Base-by-base conservation (phyloP, 1,139 yeast species). In the Yamadazyma friedrichii region DNA sequence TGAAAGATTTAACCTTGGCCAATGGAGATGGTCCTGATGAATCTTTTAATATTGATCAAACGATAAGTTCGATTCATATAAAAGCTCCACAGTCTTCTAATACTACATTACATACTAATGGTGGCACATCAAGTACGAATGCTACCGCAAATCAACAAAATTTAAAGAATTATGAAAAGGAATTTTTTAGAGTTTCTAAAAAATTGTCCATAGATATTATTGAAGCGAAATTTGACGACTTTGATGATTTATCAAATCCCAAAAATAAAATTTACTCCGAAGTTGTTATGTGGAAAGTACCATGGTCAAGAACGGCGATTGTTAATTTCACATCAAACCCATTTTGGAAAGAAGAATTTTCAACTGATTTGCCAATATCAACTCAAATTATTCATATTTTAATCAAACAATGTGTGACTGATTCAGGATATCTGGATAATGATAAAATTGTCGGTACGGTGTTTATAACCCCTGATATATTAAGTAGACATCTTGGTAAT, bases 311-410 rank as follows among this genome's bases (percentile, higher is more conserved):
- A 51, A 83, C 91, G 0, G 82, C 88, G 0, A 62, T 74, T 15
- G 86, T 83, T 0, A 61, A 66, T 30, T 67, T 70, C 42, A 60
- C 75, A 0, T 52, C 58, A 9, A 70, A 74, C 43, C 86, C 88
- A 3, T 85, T 85, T 55, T 85, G 91, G 87, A 81, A 85, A 55
- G 91, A 85, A 53, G 75, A 70, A 35, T 80, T 82, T 52, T 62
- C 73, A 2, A 62, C 86, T 9, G 78, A 80, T 41, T 65, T 82
- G 45, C 74, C 87, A 0, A 67, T 82, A 12, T 70, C 74, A 38
- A 74, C 84, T 1, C 77, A 76, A 44, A 68, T 71, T 56, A 64
- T 82, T 38, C 76, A 72, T 42, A 70, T 84, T 10, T 57, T 76
- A 27, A 67, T 82, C 40, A 80, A 77, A 51, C 59, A 65, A 36